A percentile compares a stretch with the other conserved stretches of the same genome.
phyloP scores from a whole-genome alignment of 2,329 filamentous ascomycete genomes.

The Diplodia intermedia region DNA sequence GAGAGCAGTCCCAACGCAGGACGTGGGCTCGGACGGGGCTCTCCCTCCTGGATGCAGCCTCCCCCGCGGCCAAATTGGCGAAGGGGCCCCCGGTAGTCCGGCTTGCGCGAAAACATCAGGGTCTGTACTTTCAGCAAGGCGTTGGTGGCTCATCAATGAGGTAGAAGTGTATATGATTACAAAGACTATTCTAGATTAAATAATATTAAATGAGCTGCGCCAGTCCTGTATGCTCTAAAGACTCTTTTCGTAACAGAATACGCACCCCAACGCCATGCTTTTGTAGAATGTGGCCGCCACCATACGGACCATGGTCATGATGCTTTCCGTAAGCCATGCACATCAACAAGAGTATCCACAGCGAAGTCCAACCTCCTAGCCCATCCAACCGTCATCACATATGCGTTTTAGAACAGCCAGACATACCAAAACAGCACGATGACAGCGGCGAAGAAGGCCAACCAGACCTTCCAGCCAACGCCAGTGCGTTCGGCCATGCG shows the following conservation, averaged over 20 bases:
- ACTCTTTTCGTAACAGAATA: slow-evolving; percentile 9
- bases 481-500: slow-evolving; percentile 93
- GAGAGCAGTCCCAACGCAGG: slow-evolving; percentile 25
- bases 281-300: slow-evolving; percentile 26
- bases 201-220: slow-evolving; percentile 19
- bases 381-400: background rate
- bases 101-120: background rate
- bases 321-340: slow-evolving; percentile 26
- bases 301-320: slow-evolving; percentile 18
- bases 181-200: slow-evolving; percentile 9
- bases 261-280: slow-evolving; percentile 31
- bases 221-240: slow-evolving; percentile 14
- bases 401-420: slow-evolving; percentile 72
- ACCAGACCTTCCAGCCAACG: slow-evolving; percentile 95
- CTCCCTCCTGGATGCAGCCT: slow-evolving; percentile 31
- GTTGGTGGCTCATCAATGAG: slow-evolving; percentile 2
- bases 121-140: slow-evolving; percentile 6
- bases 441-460: slow-evolving; percentile 85
- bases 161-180: slow-evolving; percentile 24
- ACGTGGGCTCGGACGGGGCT: slow-evolving; percentile 14
- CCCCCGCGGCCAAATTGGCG: slow-evolving; percentile 24
- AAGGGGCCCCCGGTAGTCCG: slow-evolving; percentile 7
- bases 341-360: slow-evolving; percentile 16
- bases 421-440: slow-evolving; percentile 87
- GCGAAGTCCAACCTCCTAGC: background rate